Evolutionary conservation across 1,139 yeast genomes (phyloP), one percentile per base, ranked within the genome.

Genomic region (Wickerhamiella pararugosa): DNA sequence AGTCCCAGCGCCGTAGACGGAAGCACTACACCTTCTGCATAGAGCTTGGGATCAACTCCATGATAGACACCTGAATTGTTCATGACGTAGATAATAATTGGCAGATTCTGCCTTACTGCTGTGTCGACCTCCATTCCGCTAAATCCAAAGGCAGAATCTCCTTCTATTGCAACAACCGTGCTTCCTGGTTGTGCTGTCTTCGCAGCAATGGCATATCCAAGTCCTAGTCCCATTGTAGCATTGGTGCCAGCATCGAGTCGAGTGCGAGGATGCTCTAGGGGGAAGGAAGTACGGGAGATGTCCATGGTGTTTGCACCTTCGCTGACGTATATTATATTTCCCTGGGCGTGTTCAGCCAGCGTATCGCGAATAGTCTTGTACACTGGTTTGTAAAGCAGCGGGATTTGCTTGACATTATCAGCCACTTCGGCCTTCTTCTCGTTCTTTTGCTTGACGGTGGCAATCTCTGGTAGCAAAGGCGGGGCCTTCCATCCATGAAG

Each of bases 261-360:
- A 10, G 64, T 68, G 46, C 69, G 67, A 0, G 82, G 77, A 5
- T 50, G 49, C n/a, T 61, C 57, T 37, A 75, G 63, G 4, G 74
- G 71, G 54, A 76, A 76, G 0, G 78, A 69, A 5, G 75, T 63
- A 38, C 83, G 63, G 2, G 81, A 75, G 32, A 71, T 64, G 51
- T 76, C 83, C 82, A 76, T 76, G 1, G 82, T 75, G 52, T 76
- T 75, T 1, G 83, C 82, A 9, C 83, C 83, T 54, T 76, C 83
- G 4, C 74, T 65, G 1, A 76, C 69, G 36, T 69, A 62, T 5
- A 73, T 54, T 1, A 70, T 60, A 8, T 61, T 49, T 7, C 15
- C 7, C 11, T 4, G 8, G 5, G 56, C 48, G 25, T 35, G 36
- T n/a, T 50, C 50, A 1, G 51, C 50, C 33, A 70, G 56, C 7